Base-by-base conservation (phyloP, 495 filamentous ascomycete species). In the Daldinia caldariorum region DNA sequence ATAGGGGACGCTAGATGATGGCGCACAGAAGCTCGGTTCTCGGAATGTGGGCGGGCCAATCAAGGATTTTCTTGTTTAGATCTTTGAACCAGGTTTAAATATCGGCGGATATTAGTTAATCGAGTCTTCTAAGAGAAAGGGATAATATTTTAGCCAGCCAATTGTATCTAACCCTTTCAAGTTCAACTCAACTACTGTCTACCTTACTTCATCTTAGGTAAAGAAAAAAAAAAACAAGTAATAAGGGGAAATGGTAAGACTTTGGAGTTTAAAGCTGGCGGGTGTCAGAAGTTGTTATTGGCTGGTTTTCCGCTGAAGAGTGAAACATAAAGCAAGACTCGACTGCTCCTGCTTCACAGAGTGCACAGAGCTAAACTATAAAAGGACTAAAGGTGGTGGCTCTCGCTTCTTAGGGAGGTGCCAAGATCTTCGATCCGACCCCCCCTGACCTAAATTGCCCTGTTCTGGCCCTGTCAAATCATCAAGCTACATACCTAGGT, bases 1-100 rank as follows among this genome's bases (percentile, higher is more conserved):
- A 60, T 68, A 56, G 63, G 61, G 65, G 60, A 61, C 13, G 10
- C 20, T 53, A 32, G 54, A 18, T 10, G 22, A 51, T 39, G 59
- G 31, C 43, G 66, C 54, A 69, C 55, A 72, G 60, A 16, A 47
- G 20, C 47, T 63, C 22, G 63, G 22, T 34, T 72, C 58, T 72
- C 69, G 69, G 69, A 49, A 64, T 38, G 38, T 50, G 63, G 54
- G 54, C 69, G 64, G 64, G 63, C 31, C 12, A 13, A 60, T 22
- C 59, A 53, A 61, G 51, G 63, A 39, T 35, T 35, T 9, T 64
- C 55, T 53, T 60, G 63, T 54, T 13, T 59, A 56, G 41, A 61
- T 66, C 38, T 12, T 49, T 0, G 20, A 63, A n/a, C 16, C 26
- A 41, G 34, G 12, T 54, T 54, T 26, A 43, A 55, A 59, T 18